Evolutionary conservation across 768 basidiomycete species (phyloP), one percentile per base, ranked within the genome.

Genomic region (Auriculariales sp.): DNA sequence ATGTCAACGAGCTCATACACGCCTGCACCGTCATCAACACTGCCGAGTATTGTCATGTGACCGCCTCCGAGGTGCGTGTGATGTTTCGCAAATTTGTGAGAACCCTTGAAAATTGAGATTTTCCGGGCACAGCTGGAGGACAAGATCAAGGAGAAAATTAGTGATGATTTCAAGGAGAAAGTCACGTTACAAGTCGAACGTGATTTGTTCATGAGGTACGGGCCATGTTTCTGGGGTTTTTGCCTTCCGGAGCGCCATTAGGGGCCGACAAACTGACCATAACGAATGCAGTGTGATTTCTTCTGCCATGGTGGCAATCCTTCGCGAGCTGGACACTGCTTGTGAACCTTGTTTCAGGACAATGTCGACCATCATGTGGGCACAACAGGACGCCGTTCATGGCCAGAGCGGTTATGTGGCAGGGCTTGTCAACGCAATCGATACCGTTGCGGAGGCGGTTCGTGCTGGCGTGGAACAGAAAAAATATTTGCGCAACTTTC

Each of bases 1-100:
- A 95, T 60, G 54, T 74, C 6, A 70, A 71, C 3, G 82, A 92
- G 52, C 63, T 98, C 28, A 80, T 78, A 57, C 87, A 85, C 54
- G 79, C 87, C 0, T 92, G 89, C 60, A 68, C 90, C n/a, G 66
- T 94, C 24, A 81, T 99, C 59, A 98, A 99, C 59, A 99, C 95
- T 0, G 94, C 93, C 1, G 93, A 98, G 60, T 99, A 98, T 61
- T 99, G 95, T 59, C 86, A 92, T 54, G 79, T 77, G 1, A 99
- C 94, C 2, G 88, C 93, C 1, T 59, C 79, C 17, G 90, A 95
- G 75, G 92, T 83, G 57, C 9, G 69, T 52, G 10, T 42, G 11
- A 6, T 32, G 30, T 42, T 49, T 42, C 10, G 30, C 15, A n/a
- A 6, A 36, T n/a, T 44, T 33, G 47, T 22, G n/a, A 11, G 28